Evolutionary conservation across 805 yeast species (phyloP).

Genomic region (Metschnikowia matae): DNA sequence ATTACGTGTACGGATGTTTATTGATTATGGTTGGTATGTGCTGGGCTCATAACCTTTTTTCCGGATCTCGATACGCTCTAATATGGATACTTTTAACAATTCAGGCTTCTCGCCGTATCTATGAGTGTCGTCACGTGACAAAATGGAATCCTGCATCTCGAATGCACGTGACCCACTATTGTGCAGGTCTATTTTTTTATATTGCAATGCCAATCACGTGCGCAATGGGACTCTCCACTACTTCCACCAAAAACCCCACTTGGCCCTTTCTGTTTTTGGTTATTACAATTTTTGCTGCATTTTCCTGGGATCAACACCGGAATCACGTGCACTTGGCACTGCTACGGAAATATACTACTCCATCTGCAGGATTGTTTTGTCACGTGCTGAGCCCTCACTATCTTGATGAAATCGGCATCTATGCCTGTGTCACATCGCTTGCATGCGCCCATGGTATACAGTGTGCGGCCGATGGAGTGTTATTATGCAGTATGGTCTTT

Average conservation of each 20-base stretch:
- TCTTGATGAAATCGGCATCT: conserved; percentile 59
- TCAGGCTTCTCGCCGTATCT: conserved; percentile 53
- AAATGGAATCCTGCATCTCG: conserved; percentile 45
- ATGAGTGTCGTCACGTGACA: conserved; percentile 51
- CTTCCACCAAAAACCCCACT: neutral
- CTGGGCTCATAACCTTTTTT: conserved; percentile 12
- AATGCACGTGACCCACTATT: conserved; percentile 64
- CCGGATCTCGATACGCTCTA: conserved; percentile 17
- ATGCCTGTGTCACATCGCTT: conserved; percentile 32
- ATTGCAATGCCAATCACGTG: conserved; percentile 40
- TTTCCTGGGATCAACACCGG: conserved; percentile 50
- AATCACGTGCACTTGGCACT: conserved; percentile 49
- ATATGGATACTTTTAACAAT: conserved; percentile 25
- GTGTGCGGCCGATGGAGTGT: conserved; percentile 20
- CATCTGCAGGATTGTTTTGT: conserved; percentile 47
- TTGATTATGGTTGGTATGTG: conserved; percentile 18
- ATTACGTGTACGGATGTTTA: conserved; percentile 38
- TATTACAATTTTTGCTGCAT: conserved; percentile 21
- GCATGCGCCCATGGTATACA: conserved; percentile 12
- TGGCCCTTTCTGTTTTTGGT: neutral
- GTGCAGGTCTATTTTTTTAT: conserved; percentile 62
- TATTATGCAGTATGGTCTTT: conserved; percentile 23
- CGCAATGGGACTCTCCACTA: conserved; percentile 2
- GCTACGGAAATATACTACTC: conserved; percentile 54
- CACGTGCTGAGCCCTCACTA: conserved; percentile 65